Conservation (phyloP, 176 grass and related monocot species). For the Ensete ventricosum region DNA sequence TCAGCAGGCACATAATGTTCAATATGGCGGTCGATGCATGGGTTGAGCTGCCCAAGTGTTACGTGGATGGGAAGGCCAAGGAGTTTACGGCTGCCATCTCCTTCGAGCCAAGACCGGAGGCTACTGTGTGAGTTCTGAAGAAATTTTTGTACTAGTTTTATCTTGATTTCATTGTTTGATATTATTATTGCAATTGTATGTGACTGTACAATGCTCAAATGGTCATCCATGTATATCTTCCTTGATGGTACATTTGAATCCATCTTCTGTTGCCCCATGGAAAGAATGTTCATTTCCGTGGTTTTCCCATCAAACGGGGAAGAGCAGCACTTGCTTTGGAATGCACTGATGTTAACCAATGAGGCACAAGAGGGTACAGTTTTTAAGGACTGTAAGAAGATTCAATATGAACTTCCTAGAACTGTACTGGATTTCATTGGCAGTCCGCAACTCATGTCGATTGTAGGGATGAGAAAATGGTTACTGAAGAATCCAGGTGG, state of each 20-base stretch:
- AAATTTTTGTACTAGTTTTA: not conserved
- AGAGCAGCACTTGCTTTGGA: not conserved
- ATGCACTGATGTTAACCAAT: not conserved
- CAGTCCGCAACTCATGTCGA: not conserved
- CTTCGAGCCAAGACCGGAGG: slow-evolving; percentile 87
- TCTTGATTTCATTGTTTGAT: slow-evolving; percentile 21
- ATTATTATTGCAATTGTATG: slow-evolving; percentile 11
- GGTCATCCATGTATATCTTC: not conserved
- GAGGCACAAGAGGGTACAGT: not conserved
- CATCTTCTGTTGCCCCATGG: not conserved
- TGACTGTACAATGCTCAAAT: not conserved
- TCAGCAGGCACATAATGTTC: slow-evolving; percentile 50
- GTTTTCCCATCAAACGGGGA: not conserved
- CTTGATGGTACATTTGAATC: slow-evolving; percentile 3
- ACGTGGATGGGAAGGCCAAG: slow-evolving; percentile 19
- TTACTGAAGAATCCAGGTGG: not conserved
- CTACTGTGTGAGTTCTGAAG: slow-evolving; percentile 26
- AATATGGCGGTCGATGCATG: slow-evolving; percentile 43
- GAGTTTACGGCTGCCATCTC: slow-evolving; percentile 77
- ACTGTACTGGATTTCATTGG: not conserved
- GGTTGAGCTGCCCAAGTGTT: slow-evolving; percentile 46
- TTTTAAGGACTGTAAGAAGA: not conserved
- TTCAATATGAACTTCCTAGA: not conserved
- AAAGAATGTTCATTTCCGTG: not conserved
- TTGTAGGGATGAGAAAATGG: not conserved